Base-by-base conservation (phyloP, 768 basidiomycete species). In the Mycena kentingensis region DNA sequence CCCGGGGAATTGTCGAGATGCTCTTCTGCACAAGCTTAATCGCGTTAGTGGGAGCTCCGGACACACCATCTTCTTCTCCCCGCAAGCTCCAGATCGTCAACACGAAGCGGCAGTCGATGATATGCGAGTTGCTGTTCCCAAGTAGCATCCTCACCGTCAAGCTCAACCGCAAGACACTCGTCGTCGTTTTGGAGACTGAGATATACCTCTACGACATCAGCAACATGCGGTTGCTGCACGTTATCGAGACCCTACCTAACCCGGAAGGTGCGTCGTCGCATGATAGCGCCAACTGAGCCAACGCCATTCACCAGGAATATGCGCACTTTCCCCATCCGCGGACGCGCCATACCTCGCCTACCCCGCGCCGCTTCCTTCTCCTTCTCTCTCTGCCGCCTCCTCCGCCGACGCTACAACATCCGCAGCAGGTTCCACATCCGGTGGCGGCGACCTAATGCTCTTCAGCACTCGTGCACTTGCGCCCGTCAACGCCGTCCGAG, bases 131-230 rank as follows among this genome's bases (percentile, higher is more conserved):
- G 16, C 81, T 97, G 5, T 99, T 99, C 68, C 97, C 97, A 1
- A 94, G 93, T 1, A 92, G 93, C 3, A 95, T 99, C 49, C 84
- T 99, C 24, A 83, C 91, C n/a, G 96, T 99, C 67, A 98, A 97
- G 74, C 80, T 99, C 63, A 99, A 99, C 72, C 84, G 97, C 48
- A 96, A 97, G 71, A 90, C 93, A 0, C 83, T 99, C 39, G 92
- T 98, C 26, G 94, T 99, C 62, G 89, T 98, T 5, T 82, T 99
- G 43, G 97, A 98, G 67, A 82, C 82, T n/a, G 95, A 98, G 70
- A 98, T 99, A 39, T 99, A 99, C 75, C 93, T 98, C 44, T 98
- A 98, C 66, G 97, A 99, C 67, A 98, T 98, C 63, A 91, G 88
- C 42, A 99, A 98, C 60, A 98, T 99, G 97, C 87, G 94, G 51